Evolutionary conservation across 305 asterid genomes (phyloP).

Genomic region (Solanum hybrid): DNA sequence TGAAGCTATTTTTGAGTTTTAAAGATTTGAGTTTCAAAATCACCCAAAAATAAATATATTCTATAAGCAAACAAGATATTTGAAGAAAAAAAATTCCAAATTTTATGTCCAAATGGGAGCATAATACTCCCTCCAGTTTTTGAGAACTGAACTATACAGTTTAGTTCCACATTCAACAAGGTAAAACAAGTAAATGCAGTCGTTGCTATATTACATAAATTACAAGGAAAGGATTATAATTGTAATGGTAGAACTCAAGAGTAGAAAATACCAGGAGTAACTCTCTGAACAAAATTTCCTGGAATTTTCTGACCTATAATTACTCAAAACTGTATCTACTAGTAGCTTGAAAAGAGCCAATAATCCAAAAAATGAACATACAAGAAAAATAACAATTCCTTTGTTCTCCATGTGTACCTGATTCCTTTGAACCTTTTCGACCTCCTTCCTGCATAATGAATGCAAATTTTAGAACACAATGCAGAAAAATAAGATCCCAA

Average conservation of each 20-base stretch:
- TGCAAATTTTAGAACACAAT: background rate
- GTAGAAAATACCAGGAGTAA: slow-evolving; percentile 70
- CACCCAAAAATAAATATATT: background rate
- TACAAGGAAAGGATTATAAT: slow-evolving; percentile 52
- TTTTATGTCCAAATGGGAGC: background rate
- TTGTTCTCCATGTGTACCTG: slow-evolving; percentile 76
- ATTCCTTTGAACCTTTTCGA: slow-evolving; percentile 45
- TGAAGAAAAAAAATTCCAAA: background rate
- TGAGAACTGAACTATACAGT: background rate
- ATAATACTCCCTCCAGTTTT: background rate
- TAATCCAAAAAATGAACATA: slow-evolving; percentile 47
- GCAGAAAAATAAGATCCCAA: background rate
- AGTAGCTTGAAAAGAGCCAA: slow-evolving; percentile 38
- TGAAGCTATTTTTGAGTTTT: background rate
- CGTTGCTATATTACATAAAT: slow-evolving; percentile 13
- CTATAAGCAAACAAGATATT: background rate
- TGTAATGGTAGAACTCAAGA: slow-evolving; percentile 43
- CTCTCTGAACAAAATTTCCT: slow-evolving; percentile 61
- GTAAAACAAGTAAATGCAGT: background rate
- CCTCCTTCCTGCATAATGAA: slow-evolving; percentile 54
- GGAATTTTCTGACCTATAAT: slow-evolving; percentile 35
- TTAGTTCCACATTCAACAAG: background rate
- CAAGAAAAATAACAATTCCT: slow-evolving; percentile 59
- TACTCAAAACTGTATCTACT: slow-evolving; percentile 29
- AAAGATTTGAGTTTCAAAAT: background rate